Evolutionary conservation across 805 yeast genomes (phyloP).

Genomic region (Kuraishia ogatae): DNA sequence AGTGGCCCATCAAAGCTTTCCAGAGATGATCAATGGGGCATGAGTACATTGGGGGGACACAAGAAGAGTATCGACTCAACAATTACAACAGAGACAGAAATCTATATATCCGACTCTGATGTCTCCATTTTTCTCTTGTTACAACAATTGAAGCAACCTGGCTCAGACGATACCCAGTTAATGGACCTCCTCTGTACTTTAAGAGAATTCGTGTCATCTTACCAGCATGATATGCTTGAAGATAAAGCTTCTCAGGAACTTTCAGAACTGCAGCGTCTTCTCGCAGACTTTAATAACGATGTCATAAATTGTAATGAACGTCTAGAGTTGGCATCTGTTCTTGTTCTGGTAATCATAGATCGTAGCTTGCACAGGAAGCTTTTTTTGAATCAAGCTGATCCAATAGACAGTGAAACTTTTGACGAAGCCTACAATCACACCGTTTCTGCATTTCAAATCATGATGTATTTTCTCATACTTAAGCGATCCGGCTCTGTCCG

Average conservation of each 20-base stretch:
- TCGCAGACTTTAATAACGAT: background rate
- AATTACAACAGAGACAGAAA: background rate
- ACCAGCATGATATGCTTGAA: background rate
- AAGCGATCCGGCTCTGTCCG: background rate
- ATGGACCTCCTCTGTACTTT: background rate
- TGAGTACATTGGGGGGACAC: background rate
- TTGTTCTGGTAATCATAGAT: background rate
- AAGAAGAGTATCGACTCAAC: background rate
- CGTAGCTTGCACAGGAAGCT: background rate
- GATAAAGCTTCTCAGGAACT: background rate
- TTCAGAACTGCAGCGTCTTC: background rate
- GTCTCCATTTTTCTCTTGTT: background rate
- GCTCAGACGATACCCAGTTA: background rate
- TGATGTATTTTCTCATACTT: background rate
- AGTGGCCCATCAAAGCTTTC: background rate
- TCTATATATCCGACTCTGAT: background rate
- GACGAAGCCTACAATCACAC: background rate
- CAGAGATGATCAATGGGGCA: background rate
- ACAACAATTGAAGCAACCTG: background rate
- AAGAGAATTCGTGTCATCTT: background rate
- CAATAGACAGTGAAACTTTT: background rate
- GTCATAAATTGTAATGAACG: background rate
- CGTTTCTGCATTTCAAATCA: background rate
- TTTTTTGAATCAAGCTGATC: background rate
- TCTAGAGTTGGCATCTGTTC: background rate